phyloP scores from a whole-genome alignment of 257 asterid species.

The Agastache rugosa region DNA sequence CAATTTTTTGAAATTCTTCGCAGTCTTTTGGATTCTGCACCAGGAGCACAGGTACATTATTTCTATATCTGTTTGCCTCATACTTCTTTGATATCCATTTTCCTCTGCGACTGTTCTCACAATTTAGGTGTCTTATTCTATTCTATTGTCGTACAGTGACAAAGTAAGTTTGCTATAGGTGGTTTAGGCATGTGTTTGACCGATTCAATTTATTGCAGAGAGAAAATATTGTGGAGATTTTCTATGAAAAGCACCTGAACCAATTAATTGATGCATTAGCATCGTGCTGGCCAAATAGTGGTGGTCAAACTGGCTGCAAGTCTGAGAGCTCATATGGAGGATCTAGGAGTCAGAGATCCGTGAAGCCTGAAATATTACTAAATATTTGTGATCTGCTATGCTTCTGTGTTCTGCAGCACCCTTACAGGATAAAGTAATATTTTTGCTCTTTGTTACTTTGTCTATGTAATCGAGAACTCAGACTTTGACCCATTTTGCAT shows the following conservation, averaged over 20 bases:
- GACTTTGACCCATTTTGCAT: slow-evolving; percentile 11
- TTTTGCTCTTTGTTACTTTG: slow-evolving; percentile 28
- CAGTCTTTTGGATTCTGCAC: slow-evolving; percentile 85
- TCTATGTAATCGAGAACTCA: slow-evolving; percentile 12
- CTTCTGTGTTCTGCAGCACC: slow-evolving; percentile 95
- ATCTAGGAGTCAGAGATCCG: slow-evolving; percentile 50
- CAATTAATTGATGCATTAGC: slow-evolving; percentile 81
- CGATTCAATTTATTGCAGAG: slow-evolving; percentile 66
- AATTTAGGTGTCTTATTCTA: not conserved
- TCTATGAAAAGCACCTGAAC: slow-evolving; percentile 88
- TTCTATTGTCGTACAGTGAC: slow-evolving; percentile 1
- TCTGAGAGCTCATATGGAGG: slow-evolving; percentile 54
- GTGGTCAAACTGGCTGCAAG: slow-evolving; percentile 46
- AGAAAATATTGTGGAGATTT: slow-evolving; percentile 76
- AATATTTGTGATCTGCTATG: slow-evolving; percentile 92
- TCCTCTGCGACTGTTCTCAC: slow-evolving; percentile 18
- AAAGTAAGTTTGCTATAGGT: slow-evolving; percentile 12
- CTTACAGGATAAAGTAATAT: slow-evolving; percentile 85
- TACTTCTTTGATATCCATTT: slow-evolving; percentile 22
- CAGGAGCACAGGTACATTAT: slow-evolving; percentile 77
- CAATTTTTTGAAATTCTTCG: slow-evolving; percentile 96
- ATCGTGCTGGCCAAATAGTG: slow-evolving; percentile 61
- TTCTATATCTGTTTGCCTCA: slow-evolving; percentile 8
- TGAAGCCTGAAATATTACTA: slow-evolving; percentile 85
- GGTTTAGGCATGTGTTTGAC: slow-evolving; percentile 30